Percentiles rank a stretch among this genome's conserved stretches.
Conservation (phyloP, 2,329 filamentous ascomycete species). For the Stagonosporopsis vannaccii region DNA sequence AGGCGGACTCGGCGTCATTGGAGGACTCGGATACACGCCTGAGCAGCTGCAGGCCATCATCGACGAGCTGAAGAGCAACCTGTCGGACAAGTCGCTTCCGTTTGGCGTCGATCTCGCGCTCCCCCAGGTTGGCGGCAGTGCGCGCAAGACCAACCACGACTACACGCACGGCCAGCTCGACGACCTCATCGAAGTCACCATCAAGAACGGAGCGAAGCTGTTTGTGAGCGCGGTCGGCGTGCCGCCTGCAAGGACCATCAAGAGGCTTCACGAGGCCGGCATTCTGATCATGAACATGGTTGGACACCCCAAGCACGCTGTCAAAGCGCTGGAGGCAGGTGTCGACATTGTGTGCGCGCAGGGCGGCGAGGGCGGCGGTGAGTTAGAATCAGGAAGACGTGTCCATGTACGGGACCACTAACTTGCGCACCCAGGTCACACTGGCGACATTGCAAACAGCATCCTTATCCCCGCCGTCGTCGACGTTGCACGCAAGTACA, state of each 20-base stretch:
- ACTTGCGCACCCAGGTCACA: conserved; percentile 61
- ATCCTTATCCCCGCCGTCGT: conserved; percentile 87
- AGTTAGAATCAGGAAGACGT: background rate
- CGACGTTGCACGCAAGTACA: conserved; percentile 78
- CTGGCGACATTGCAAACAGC: conserved; percentile 84
- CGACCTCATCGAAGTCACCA: conserved; percentile 84
- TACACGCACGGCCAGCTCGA: conserved; percentile 91
- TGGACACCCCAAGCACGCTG: conserved; percentile 87
- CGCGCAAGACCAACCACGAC: conserved; percentile 92
- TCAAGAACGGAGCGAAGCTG: conserved; percentile 80
- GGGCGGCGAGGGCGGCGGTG: conserved; percentile 84
- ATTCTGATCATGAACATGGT: conserved; percentile 98
- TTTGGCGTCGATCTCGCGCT: conserved; percentile 93
- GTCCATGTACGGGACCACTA: background rate
- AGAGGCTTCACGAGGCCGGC: conserved; percentile 77
- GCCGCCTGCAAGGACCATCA: conserved; percentile 75
- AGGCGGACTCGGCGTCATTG: conserved; percentile 74
- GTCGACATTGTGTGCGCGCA: conserved; percentile 93
- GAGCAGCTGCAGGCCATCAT: conserved; percentile 80
- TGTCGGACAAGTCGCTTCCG: conserved; percentile 71
- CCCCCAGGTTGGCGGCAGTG: conserved; percentile 83
- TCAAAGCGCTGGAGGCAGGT: conserved; percentile 84
- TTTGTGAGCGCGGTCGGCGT: conserved; percentile 92
- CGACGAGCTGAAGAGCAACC: conserved; percentile 80
- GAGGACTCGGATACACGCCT: conserved; percentile 60